Evolutionary conservation across 1,139 yeast species (phyloP), one percentile per base, ranked within the genome.

Genomic region (Yamadazyma trypodendri): DNA sequence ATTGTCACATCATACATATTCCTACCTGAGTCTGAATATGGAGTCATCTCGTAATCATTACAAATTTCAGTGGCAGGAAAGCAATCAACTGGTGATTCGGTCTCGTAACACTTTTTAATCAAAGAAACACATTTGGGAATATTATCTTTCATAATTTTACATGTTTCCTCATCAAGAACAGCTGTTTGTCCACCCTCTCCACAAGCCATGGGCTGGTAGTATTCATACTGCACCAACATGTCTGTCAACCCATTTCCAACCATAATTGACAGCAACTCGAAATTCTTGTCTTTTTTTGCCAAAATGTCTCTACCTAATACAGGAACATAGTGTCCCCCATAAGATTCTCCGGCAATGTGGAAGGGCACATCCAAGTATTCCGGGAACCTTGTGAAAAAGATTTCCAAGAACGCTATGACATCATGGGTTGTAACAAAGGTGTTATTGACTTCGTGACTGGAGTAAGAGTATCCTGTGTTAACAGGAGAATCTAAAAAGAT

Each of bases 181-280:
- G 92, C 70, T 16, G 83, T 81, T 46, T 79, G 81, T 31, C 95
- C 96, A 52, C 95, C 95, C 50, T 77, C 55, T 31, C 88, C 88
- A 57, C 94, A 84, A 2, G 83, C 86, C 89, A 83, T 83, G 46
- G 86, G 86, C 52, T 78, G 77, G 57, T 81, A 81, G 57, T 73
- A 74, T 40, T 71, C 74, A 52, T 77, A 73, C 58, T 84, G 92
- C 38, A 75, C 63, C 43, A 77, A 65, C 2, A 87, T 68, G 29
- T 89, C 90, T n/a, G 90, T 79, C 95, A 96, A 90, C 1, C 97
- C 97, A 61, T 92, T 92, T 7, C 97, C 97, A 41, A 92, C 83
- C 47, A 88, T 50, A 11, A 87, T 55, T 0, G 90, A 92, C 43
- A 75, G 68, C 38, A 90, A 56, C 39, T 81, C 67, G 44, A 75